phyloP scores from a whole-genome alignment of 2,329 filamentous ascomycete genomes.

The Calycina herbarum region DNA sequence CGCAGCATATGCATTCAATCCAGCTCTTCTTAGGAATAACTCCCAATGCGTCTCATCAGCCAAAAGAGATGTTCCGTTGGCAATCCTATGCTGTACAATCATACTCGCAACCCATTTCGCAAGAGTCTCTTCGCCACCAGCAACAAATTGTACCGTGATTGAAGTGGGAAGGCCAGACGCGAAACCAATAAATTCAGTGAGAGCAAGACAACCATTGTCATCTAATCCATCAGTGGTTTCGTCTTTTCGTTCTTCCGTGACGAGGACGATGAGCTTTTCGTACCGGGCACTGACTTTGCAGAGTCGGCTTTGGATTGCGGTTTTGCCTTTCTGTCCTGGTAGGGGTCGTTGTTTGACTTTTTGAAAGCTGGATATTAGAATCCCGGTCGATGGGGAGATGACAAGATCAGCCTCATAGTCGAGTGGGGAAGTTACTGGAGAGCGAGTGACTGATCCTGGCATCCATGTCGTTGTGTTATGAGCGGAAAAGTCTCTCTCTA shows the following conservation, averaged over 20 bases:
- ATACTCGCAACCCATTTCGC: slow-evolving; percentile 55
- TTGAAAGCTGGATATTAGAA: slow-evolving; percentile 71
- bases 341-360: slow-evolving; percentile 70
- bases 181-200: slow-evolving; percentile 36
- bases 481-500: slow-evolving; percentile 60
- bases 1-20: slow-evolving; percentile 71
- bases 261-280: slow-evolving; percentile 65
- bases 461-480: slow-evolving; percentile 41
- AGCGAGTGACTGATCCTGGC: slow-evolving; percentile 37
- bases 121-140: slow-evolving; percentile 51
- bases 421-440: slow-evolving; percentile 42
- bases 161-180: slow-evolving; percentile 40
- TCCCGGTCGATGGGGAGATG: slow-evolving; percentile 65
- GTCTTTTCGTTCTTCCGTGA: slow-evolving; percentile 55
- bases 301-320: slow-evolving; percentile 57
- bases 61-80: slow-evolving; percentile 38
- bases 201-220: slow-evolving; percentile 30
- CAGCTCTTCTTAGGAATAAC: slow-evolving; percentile 61
- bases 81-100: slow-evolving; percentile 44
- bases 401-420: slow-evolving; percentile 70
- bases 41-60: slow-evolving; percentile 68
- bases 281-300: slow-evolving; percentile 57
- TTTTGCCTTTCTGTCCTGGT: slow-evolving; percentile 55
- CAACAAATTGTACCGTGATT: slow-evolving; percentile 48
- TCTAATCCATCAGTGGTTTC: slow-evolving; percentile 41